phyloP scores from a whole-genome alignment of 2,329 filamentous ascomycete genomes.

The Sphaerostilbella broomeana region DNA sequence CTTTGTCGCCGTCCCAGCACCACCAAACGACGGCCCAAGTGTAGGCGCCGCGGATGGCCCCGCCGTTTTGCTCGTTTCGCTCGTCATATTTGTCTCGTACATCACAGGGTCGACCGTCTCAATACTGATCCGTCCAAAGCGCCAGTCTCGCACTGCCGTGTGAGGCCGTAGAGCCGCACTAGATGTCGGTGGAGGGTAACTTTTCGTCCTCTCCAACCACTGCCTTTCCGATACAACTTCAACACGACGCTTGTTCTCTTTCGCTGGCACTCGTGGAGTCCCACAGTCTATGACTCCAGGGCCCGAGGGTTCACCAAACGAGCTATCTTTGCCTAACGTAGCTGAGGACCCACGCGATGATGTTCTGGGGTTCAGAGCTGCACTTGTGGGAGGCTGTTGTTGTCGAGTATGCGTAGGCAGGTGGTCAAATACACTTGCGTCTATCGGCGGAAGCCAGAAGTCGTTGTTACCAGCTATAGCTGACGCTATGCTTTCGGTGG shows the following conservation, averaged over 20 bases:
- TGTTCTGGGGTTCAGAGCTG: constrained; percentile 9
- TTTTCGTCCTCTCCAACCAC: constrained; percentile 34
- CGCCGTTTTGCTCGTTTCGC: constrained; percentile 33
- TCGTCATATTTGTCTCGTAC: constrained; percentile 26
- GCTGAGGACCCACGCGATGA: constrained; percentile 11
- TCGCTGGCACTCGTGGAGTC: constrained; percentile 28
- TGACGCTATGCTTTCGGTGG: constrained; percentile 10
- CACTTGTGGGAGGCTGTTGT: constrained; percentile 13
- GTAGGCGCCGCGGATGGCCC: constrained; percentile 44
- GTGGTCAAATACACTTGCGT: constrained; percentile 48
- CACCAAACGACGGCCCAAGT: constrained; percentile 48
- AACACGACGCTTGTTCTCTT: constrained; percentile 28
- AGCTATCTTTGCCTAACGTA: constrained; percentile 1
- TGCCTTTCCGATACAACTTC: constrained; percentile 35
- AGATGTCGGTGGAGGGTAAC: constrained; percentile 37
- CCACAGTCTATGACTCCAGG: constrained; percentile 45
- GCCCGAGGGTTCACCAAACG: constrained; percentile 14
- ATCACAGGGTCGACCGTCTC: constrained; percentile 67
- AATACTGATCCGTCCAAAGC: constrained; percentile 71
- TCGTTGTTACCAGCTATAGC: constrained; percentile 16
- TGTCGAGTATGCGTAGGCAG: constrained; percentile 44
- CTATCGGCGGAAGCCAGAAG: constrained; percentile 45
- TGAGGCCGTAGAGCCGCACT: constrained; percentile 39
- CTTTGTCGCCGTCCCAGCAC: constrained; percentile 70
- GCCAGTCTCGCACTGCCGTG: constrained; percentile 61